Base-by-base conservation (phyloP, 768 basidiomycete genomes). In the Mycena latifolia region DNA sequence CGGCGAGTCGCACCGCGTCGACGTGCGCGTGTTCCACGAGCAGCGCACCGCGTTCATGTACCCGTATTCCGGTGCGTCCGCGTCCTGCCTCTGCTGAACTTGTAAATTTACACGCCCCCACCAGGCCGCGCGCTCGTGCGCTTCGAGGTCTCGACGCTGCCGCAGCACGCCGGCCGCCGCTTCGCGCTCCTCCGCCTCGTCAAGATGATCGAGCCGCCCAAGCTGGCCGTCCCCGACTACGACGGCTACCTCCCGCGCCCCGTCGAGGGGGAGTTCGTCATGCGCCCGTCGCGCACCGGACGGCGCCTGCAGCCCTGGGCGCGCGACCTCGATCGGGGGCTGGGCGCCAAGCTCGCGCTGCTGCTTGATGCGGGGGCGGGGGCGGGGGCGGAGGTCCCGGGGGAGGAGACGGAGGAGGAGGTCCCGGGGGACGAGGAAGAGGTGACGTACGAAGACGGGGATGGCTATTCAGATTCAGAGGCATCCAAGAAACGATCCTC, bases 121-220 rank as follows among this genome's bases (percentile, higher is more conserved):
- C n/a, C n/a, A 69, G 68, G 68, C 6, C n/a, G 31, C 8, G 68
- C 68, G 2, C 35, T 69, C 31, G 60, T 66, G 35, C 68, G 64
- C n/a, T 69, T 66, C 28, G 68, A 65, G 43, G 29, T 66, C 18
- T 58, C 61, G 25, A 29, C 35, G 24, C 59, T 55, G 12, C 67
- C 63, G 14, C n/a, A 61, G 43, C 55, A 69, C 59, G 29, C 37
- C 14, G 25, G 35, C 1, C 5, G 20, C 10, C 59, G 39, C 1
- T 17, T 48, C 20, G 66, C 17, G 11, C 52, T 66, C 0, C 55
- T 69, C 11, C 68, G 68, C 20, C 20, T 65, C 9, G 35, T 69
- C 45, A 66, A 69, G 28, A 58, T 69, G 22, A 63, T 66, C 25
- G 28, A 51, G 0, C 68, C 64, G 24, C 68, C 64, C 6, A 41